Percentiles rank a stretch among this genome's conserved stretches.
Evolutionary conservation across 441 rosid genomes (phyloP).

Genomic region (Geranium incanum): DNA sequence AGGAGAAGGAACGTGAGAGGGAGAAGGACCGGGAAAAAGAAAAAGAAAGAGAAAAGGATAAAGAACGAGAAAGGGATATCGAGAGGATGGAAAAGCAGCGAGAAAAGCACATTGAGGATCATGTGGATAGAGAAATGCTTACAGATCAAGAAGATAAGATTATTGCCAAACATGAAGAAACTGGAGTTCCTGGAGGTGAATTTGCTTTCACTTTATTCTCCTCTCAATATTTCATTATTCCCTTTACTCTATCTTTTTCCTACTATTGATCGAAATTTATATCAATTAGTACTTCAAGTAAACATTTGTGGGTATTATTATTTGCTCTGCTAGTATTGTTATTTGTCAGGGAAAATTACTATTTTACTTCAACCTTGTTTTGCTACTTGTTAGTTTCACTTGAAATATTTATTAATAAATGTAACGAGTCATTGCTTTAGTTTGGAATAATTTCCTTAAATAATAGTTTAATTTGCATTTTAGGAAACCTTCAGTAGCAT

Average conservation of each 20-base stretch:
- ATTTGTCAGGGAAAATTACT: neutral
- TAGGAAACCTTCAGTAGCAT: neutral
- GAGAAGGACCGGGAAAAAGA: slow-evolving; percentile 22
- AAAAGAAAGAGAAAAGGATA: slow-evolving; percentile 21
- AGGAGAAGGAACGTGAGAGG: slow-evolving; percentile 46
- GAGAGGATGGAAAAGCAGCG: slow-evolving; percentile 37
- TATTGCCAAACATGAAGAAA: slow-evolving; percentile 42
- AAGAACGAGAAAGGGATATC: slow-evolving; percentile 19
- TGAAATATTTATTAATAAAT: neutral
- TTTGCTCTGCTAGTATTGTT: neutral
- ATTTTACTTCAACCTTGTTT: neutral
- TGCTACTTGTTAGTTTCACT: neutral
- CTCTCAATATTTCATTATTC: slow-evolving; percentile 1
- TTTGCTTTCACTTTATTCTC: slow-evolving; percentile 6
- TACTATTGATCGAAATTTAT: neutral
- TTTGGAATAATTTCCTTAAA: neutral
- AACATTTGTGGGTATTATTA: neutral
- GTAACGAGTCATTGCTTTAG: neutral
- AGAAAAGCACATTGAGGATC: slow-evolving; percentile 55
- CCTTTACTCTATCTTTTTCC: slow-evolving; percentile 10
- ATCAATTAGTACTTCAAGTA: neutral
- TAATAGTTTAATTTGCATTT: neutral
- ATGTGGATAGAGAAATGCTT: slow-evolving; percentile 39
- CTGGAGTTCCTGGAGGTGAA: slow-evolving; percentile 52
- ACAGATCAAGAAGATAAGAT: slow-evolving; percentile 48